Evolutionary conservation across 2,329 filamentous ascomycete genomes (phyloP), one percentile per base, ranked within the genome.

Genomic region (Colletotrichum melonis): DNA sequence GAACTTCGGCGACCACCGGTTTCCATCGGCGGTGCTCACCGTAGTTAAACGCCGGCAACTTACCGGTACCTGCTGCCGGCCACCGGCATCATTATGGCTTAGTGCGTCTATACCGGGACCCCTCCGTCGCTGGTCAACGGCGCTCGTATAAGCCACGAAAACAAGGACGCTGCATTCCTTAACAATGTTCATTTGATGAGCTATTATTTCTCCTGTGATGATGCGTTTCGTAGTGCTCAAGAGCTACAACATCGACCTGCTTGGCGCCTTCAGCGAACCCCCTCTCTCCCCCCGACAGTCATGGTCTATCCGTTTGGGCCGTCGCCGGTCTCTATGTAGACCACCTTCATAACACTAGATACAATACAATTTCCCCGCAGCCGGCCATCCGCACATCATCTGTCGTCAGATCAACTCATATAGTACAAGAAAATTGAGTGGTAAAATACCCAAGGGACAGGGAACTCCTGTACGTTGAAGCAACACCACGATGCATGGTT

Each of bases 341-440:
- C 56, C 67, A 66, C 60, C 60, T 52, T 62, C n/a, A 57, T 71
- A 62, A 73, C 60, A 32, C 67, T 62, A 66, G 59, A 60, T 69
- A 73, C 71, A 66, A 56, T 65, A 73, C 60, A 66, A 66, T 57
- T 63, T 59, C 60, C n/a, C 28, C 58, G 67, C 66, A 60, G 55
- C 71, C 49, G 49, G 38, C 56, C 46, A 42, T 55, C 62, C 71
- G 49, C 38, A 46, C 42, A 60, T 64, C 32, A 70, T 65, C 67
- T 65, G 67, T 73, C 67, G 56, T 73, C 60, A 64, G 58, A 54
- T 57, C 60, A 55, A 65, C 32, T 71, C 67, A 46, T 74, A 74
- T 74, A 72, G 32, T 74, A 74, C 72, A 74, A 74, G 57, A 68
- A 64, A 32, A 19, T 63, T 58, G 52, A 55, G 57, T 54, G 67